Conservation (phyloP, 139 green algal species). For the Chlorella sorokiniana region DNA sequence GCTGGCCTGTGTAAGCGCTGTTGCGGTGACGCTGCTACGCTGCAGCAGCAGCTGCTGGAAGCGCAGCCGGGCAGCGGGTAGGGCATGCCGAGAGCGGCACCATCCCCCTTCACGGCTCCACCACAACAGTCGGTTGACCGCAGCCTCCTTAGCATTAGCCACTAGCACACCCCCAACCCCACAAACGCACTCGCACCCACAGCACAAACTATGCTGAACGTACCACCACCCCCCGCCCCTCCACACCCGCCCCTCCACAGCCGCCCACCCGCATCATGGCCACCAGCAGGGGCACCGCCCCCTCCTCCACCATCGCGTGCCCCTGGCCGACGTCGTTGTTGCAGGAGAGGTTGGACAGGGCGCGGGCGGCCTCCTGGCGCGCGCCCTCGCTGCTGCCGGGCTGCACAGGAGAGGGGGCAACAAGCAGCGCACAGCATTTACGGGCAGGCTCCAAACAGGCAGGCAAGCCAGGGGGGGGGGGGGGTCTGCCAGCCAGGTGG, state of each 20-base stretch:
- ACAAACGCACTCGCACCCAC: too few species aligned
- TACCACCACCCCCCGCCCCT: background rate
- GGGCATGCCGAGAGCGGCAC: too few species aligned
- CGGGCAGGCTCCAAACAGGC: background rate
- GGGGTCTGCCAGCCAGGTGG: background rate
- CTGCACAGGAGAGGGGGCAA: conserved; percentile 3
- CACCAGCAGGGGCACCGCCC: conserved; percentile 30
- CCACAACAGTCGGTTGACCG: too few species aligned
- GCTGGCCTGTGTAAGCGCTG: too few species aligned
- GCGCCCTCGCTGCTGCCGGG: conserved; percentile 23
- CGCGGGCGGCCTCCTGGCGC: conserved; percentile 37
- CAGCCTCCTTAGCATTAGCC: too few species aligned
- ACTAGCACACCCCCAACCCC: too few species aligned
- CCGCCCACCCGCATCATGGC: conserved; percentile 19
- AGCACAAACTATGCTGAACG: background rate
- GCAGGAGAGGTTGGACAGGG: conserved; percentile 42
- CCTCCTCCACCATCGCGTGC: conserved; percentile 20
- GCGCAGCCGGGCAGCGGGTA: too few species aligned
- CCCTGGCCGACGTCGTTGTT: conserved; percentile 36
- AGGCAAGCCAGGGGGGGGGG: background rate
- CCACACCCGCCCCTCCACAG: background rate
- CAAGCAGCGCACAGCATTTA: background rate
- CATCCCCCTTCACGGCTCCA: too few species aligned
- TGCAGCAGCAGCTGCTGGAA: too few species aligned
- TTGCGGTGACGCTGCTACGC: too few species aligned